phyloP scores from a whole-genome alignment of 108 stramenopile genomes.

The Nitzschia putrida region DNA sequence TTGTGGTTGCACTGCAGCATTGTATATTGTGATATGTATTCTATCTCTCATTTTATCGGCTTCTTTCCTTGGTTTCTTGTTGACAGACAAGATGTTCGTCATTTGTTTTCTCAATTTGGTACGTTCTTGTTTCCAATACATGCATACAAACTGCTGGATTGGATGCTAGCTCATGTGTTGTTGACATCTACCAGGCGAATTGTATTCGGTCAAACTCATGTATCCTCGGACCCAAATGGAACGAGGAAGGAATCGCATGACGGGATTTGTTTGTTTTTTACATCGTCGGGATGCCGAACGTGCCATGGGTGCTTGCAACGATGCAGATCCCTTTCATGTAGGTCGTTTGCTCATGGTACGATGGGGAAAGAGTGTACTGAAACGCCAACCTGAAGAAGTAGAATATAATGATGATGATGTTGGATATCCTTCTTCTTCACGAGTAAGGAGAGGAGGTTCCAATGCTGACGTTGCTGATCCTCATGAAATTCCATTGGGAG shows the following conservation, averaged over 20 bases:
- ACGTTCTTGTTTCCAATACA: too few relatives aligned
- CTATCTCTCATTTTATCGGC: background rate
- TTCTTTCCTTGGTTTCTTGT: background rate
- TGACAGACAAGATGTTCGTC: slow-evolving; percentile 33
- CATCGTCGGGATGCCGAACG: slow-evolving; percentile 83
- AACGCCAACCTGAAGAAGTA: slow-evolving; percentile 10
- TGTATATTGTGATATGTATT: too few relatives aligned
- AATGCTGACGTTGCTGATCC: background rate
- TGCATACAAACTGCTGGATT: too few relatives aligned
- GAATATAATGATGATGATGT: slow-evolving; percentile 22
- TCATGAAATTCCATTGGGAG: background rate
- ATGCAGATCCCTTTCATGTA: slow-evolving; percentile 70
- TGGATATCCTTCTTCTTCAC: too few relatives aligned
- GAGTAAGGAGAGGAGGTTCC: background rate
- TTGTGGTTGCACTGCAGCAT: background rate
- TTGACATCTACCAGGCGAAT: too few relatives aligned
- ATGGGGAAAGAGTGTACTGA: slow-evolving; percentile 84
- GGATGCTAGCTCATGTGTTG: too few relatives aligned
- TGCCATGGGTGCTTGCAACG: slow-evolving; percentile 82
- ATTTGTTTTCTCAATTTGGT: slow-evolving; percentile 86
- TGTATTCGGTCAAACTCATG: slow-evolving; percentile 93
- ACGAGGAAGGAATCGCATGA: slow-evolving; percentile 74
- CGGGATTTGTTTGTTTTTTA: slow-evolving; percentile 91
- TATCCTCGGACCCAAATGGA: slow-evolving; percentile 91
- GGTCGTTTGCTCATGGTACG: slow-evolving; percentile 67